Percentiles rank a stretch among this genome's conserved stretches.
phyloP scores from a whole-genome alignment of 2,329 filamentous ascomycete species.

The Neofusicoccum cordaticola region DNA sequence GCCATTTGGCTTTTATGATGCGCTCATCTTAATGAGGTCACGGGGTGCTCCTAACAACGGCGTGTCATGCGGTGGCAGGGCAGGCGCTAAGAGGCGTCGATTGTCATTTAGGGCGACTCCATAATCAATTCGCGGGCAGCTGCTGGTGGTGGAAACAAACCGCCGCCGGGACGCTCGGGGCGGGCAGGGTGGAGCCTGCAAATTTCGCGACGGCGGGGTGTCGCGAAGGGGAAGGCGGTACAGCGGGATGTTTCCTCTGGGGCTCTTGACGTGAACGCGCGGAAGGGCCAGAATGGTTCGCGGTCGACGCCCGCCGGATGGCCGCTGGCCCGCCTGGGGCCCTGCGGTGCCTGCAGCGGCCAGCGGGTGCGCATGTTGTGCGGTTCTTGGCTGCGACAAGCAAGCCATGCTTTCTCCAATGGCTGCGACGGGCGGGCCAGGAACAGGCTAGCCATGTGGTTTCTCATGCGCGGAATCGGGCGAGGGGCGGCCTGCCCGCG shows the following conservation, averaged over 20 bases:
- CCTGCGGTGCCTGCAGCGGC: not conserved
- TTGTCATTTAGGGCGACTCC: constrained; percentile 10
- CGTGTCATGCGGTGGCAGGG: constrained; percentile 3
- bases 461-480: constrained; percentile 5
- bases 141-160: constrained; percentile 7
- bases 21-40: constrained; percentile 10
- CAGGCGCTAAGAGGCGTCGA: not conserved
- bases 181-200: constrained; percentile 7
- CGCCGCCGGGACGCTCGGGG: constrained; percentile 4
- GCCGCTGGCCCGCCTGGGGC: not conserved
- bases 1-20: not conserved
- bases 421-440: not conserved
- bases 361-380: not conserved
- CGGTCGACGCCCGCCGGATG: not conserved
- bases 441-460: constrained; percentile 12
- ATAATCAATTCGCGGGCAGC: constrained; percentile 13
- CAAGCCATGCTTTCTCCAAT: not conserved
- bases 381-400: not conserved
- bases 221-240: not conserved
- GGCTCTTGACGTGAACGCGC: not conserved
- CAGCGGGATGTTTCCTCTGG: not conserved
- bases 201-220: constrained; percentile 9
- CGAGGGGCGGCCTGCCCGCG: not conserved
- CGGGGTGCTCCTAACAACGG: not conserved
- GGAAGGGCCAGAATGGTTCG: not conserved